Conservation (phyloP, 768 basidiomycete genomes). For the Leucocoprinus leucothites region DNA sequence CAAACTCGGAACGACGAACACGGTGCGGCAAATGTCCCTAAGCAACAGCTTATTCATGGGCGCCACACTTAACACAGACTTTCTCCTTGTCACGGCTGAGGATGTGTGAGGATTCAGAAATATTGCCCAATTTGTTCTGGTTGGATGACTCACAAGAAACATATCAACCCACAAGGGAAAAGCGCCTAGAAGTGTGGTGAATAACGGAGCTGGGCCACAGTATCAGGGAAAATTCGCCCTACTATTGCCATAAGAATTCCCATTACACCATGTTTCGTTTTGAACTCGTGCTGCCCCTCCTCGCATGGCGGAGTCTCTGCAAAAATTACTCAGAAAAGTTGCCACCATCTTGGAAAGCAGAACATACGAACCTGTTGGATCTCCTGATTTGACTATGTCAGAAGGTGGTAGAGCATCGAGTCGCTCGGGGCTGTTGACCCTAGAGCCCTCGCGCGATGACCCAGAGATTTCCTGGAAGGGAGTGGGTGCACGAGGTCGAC, state of each 20-base stretch:
- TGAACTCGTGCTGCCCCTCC: constrained; percentile 5
- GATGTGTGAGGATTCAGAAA: neutral
- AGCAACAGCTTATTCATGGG: neutral
- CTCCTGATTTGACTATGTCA: neutral
- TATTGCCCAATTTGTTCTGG: too few relatives aligned
- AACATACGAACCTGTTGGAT: neutral
- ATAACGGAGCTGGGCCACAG: neutral
- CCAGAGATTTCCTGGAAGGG: neutral
- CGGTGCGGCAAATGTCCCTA: neutral
- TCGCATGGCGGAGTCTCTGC: neutral
- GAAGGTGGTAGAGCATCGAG: neutral
- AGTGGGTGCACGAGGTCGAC: neutral
- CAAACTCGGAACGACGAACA: neutral
- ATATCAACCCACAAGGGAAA: constrained; percentile 9
- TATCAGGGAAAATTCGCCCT: neutral
- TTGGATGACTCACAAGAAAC: neutral
- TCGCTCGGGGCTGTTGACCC: neutral
- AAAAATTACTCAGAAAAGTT: neutral
- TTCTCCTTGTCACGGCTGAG: constrained; percentile 6
- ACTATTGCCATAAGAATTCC: constrained; percentile 8
- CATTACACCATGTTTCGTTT: constrained; percentile 8
- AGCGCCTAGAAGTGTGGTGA: neutral
- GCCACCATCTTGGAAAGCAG: neutral
- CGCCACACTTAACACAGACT: constrained; percentile 6
- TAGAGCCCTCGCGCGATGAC: neutral